Base-by-base conservation (phyloP, 257 asterid genomes). In the Fraxinus pennsylvanica region DNA sequence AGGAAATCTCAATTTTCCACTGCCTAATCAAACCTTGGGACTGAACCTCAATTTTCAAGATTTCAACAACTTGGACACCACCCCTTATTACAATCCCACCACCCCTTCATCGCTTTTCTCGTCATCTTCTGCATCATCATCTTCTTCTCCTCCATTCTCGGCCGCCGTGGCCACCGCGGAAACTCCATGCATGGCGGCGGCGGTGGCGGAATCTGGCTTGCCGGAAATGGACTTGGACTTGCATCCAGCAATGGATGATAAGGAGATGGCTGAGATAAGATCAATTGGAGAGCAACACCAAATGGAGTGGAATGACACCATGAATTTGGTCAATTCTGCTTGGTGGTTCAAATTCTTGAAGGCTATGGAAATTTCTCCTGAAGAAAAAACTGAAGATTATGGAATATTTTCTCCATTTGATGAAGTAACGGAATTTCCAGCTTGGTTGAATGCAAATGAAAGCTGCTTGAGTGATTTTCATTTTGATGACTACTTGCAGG, bases 321-420 rank as follows among this genome's bases (percentile, higher is more conserved):
- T 96, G 86, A 96, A 92, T 85, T 80, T 90, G 81, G 92, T 88
- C 50, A 88, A 89, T 54, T 95, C 99, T 45, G 97, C 97, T 1
- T 88, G 97, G 96, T 93, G 99, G 98, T 90, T 86, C 82, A 88
- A 93, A 79, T 93, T 89, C 89, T 88, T 90, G 90, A 85, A 93
- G 73, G 38, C 90, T 0, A 92, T 85, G 90, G 99, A 95, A 81
- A 81, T 84, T 59, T 83, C 85, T 38, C 87, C 93, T 1, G 89
- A 81, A 76, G 82, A 89, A 74, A 80, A 74, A 33, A 73, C 81
- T 35, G 68, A 32, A 1, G 85, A 73, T 41, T 87, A 84, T 45
- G 84, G 83, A 45, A 82, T 82, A 38, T 75, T 81, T 81, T 82
- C 78, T 59, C 94, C 92, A 19, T 93, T 93, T 80, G 94, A 88